These are phyloP conservation scores for Lodderomyces theae DNA, from an alignment of 1,139 yeast genomes.

Conservation along the genomic window DNA sequence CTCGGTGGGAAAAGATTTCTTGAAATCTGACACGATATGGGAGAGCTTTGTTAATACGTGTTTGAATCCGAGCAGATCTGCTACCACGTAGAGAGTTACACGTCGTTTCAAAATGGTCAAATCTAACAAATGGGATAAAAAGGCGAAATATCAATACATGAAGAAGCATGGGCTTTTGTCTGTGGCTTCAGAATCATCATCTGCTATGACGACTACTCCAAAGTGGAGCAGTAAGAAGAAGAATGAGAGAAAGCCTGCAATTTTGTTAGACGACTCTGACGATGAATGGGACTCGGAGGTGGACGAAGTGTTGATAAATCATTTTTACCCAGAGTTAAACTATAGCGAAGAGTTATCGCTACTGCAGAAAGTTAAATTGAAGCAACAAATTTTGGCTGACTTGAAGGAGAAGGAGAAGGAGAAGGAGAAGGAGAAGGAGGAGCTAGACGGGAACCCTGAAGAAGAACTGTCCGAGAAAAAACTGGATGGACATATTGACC, in stretches of 20 bases:
- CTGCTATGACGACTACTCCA: constrained; percentile 13
- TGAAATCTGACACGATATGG: too few species aligned
- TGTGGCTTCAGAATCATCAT: constrained; percentile 5
- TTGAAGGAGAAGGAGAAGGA: constrained; percentile 22
- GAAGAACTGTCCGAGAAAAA: constrained; percentile 14
- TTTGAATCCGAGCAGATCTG: too few species aligned
- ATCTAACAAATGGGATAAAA: constrained; percentile 39
- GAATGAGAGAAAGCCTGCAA: constrained; percentile 14
- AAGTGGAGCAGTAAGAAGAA: constrained; percentile 40
- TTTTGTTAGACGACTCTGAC: constrained; percentile 32
- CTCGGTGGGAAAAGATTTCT: too few species aligned
- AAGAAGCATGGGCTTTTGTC: constrained; percentile 37
- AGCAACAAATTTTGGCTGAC: constrained; percentile 34
- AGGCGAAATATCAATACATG: constrained; percentile 40
- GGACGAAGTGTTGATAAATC: constrained; percentile 42
- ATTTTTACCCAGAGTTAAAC: constrained; percentile 43
- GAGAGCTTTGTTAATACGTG: too few species aligned
- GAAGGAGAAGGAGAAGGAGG: constrained; percentile 10
- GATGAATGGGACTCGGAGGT: constrained; percentile 46
- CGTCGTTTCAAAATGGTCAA: not conserved
- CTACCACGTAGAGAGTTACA: too few species aligned
- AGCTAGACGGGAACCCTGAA: constrained; percentile 3
- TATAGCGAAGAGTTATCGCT: constrained; percentile 26
- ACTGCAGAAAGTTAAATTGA: constrained; percentile 39
- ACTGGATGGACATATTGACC: constrained; percentile 15